phyloP scores from a whole-genome alignment of 495 filamentous ascomycete genomes.

The Saxophila tyrrhenica region DNA sequence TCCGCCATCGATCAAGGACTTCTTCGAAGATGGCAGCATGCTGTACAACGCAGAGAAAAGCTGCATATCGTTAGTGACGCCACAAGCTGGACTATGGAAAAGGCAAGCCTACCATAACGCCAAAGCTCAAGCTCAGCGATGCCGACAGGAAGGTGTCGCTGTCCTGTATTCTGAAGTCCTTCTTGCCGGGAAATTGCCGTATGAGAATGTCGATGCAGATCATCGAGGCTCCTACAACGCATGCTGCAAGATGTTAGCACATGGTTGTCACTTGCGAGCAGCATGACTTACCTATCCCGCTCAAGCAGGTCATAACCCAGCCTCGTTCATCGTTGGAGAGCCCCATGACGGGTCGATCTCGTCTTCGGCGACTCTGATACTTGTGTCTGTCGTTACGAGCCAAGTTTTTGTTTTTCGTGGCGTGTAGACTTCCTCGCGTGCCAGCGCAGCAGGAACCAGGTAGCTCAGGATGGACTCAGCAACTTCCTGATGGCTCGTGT shows the following conservation, averaged over 20 bases:
- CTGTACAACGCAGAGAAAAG: constrained; percentile 88
- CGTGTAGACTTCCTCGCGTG: too few species aligned
- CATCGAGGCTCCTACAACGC: constrained; percentile 66
- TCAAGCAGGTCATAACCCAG: constrained; percentile 83
- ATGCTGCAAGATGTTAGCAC: constrained; percentile 42
- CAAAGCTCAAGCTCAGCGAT: constrained; percentile 84
- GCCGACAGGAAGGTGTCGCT: constrained; percentile 78
- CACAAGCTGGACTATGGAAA: too few species aligned
- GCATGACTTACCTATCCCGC: constrained; percentile 55
- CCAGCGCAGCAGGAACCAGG: too few species aligned
- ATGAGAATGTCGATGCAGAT: constrained; percentile 78
- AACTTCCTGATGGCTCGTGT: too few species aligned
- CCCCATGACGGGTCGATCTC: constrained; percentile 31
- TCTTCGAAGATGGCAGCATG: constrained; percentile 78
- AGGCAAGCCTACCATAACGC: constrained; percentile 81
- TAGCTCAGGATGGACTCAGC: too few species aligned
- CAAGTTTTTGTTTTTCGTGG: neutral
- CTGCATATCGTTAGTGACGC: constrained; percentile 34
- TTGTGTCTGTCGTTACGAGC: too few species aligned
- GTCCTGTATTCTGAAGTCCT: constrained; percentile 75
- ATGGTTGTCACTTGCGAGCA: neutral
- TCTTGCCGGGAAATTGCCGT: constrained; percentile 56
- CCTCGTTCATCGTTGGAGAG: constrained; percentile 75
- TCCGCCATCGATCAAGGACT: constrained; percentile 58
- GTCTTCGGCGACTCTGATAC: too few species aligned